Percentiles rank a stretch among this genome's conserved stretches.
Conservation (phyloP, 768 basidiomycete species). For the Polyporus arcularius region DNA sequence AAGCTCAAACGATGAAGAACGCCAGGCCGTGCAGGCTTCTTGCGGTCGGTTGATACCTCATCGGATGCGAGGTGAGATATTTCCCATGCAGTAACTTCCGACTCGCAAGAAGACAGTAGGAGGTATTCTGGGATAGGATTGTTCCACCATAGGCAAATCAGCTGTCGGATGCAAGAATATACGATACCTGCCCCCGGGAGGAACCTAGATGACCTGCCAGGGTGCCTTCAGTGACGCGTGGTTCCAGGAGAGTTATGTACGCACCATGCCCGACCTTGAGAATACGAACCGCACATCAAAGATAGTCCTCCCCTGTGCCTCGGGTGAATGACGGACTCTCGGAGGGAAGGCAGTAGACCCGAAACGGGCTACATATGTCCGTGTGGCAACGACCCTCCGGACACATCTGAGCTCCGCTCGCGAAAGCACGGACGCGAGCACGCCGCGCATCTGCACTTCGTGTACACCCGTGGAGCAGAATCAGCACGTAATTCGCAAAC, state of each 20-base stretch:
- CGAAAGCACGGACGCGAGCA: not conserved
- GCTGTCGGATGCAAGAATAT: not conserved
- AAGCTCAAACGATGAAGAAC: not conserved
- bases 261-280: not conserved
- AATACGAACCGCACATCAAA: not conserved
- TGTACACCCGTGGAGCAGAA: conserved; percentile 5
- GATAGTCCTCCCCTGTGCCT: not conserved
- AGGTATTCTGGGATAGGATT: too few relatives aligned
- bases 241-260: not conserved
- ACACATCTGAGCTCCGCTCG: not conserved
- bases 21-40: not conserved
- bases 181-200: too few relatives aligned
- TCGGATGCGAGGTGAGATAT: too few relatives aligned
- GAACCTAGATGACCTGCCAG: too few relatives aligned
- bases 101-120: too few relatives aligned
- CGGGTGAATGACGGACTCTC: not conserved
- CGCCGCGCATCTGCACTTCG: not conserved
- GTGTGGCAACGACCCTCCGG: too few relatives aligned
- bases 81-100: too few relatives aligned
- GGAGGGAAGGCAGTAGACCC: not conserved
- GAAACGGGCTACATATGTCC: not conserved
- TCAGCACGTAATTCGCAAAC: conserved; percentile 3
- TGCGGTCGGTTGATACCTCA: not conserved
- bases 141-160: not conserved
- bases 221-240: not conserved